These are phyloP conservation scores for Avena atlantica DNA, from an alignment of 176 grass and related monocot genomes.

Conservation along the genomic window DNA sequence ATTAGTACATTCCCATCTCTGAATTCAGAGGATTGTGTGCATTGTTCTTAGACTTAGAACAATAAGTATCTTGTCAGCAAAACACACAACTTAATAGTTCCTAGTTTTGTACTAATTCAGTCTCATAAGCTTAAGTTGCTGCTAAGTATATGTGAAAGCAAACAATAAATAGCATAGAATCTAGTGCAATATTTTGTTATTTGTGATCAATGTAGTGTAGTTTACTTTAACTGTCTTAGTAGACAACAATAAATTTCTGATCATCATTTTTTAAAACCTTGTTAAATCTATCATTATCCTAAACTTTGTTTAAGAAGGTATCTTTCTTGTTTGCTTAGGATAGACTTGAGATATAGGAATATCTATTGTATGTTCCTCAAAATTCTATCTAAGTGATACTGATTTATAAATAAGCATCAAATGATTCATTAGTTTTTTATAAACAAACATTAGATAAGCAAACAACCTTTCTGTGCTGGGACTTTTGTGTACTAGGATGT, in stretches of 20 bases:
- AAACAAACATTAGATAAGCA: too few relatives aligned
- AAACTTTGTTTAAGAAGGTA: conserved; percentile 5
- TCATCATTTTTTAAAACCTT: conserved; percentile 20
- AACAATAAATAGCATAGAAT: background rate
- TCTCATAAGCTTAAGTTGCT: background rate
- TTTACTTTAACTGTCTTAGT: conserved; percentile 9
- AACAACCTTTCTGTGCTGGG: too few relatives aligned
- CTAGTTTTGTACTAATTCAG: background rate
- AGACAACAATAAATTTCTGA: background rate
- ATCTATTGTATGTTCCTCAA: too few relatives aligned
- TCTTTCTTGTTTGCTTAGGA: background rate
- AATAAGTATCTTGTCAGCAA: background rate
- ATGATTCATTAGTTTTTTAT: too few relatives aligned
- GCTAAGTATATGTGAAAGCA: background rate
- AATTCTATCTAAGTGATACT: too few relatives aligned
- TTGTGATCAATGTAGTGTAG: background rate
- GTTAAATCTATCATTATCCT: background rate
- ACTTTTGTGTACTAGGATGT: too few relatives aligned
- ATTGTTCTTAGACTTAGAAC: too few relatives aligned
- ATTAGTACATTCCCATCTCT: too few relatives aligned
- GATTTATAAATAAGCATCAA: too few relatives aligned
- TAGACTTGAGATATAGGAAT: background rate
- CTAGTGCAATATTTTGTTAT: background rate
- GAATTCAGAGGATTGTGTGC: too few relatives aligned
- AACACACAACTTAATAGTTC: background rate